Evolutionary conservation across 2,329 filamentous ascomycete genomes (phyloP), one percentile per base, ranked within the genome.

Genomic region (Bipolaris bicolor): DNA sequence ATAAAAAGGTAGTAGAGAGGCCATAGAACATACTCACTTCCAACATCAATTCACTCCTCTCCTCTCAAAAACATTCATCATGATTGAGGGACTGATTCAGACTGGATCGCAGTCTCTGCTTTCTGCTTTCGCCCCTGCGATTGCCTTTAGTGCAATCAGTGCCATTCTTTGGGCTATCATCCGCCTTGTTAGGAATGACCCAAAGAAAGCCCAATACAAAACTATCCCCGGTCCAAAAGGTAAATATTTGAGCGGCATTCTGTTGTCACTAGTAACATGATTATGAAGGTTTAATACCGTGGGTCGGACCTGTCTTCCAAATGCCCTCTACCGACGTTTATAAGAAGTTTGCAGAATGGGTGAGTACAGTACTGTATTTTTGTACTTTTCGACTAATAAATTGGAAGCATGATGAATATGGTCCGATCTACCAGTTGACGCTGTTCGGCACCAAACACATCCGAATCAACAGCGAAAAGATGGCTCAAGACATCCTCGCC

Each of bases 381-480:
- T 16, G 7, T 7, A 15, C 16, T 0, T 10, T 13, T 15, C 13
- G 18, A 43, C 22, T 52, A 20, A 52, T 18, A 3, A 11, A 3
- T 5, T 2, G 1, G 3, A 1, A 52, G 49, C 49, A 52, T 20
- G 49, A 52, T 36, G 26, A 52, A 20, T 52, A 52, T 3, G 49
- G 49, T 13, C 49, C 49, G 1, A 45, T 52, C 29, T 52, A 52
- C 40, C 49, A 52, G 31, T 52, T 45, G 4, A 52, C 49, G 15
- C 49, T 52, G 15, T 52, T 52, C 5, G 49, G 49, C 7, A 24
- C 36, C 0, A 52, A 33, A 15, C 49, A 52, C 1, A 22, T 52
- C 11, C 49, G 49, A 15, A 44, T 52, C 31, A 52, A 52, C 5
- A 52, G 49, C 29, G 49, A 52, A 24, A 52, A 52, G 49, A 36